These are phyloP conservation scores for Penicillium sp. DNA, from an alignment of 2,329 filamentous ascomycete species.

Conservation along the genomic window DNA sequence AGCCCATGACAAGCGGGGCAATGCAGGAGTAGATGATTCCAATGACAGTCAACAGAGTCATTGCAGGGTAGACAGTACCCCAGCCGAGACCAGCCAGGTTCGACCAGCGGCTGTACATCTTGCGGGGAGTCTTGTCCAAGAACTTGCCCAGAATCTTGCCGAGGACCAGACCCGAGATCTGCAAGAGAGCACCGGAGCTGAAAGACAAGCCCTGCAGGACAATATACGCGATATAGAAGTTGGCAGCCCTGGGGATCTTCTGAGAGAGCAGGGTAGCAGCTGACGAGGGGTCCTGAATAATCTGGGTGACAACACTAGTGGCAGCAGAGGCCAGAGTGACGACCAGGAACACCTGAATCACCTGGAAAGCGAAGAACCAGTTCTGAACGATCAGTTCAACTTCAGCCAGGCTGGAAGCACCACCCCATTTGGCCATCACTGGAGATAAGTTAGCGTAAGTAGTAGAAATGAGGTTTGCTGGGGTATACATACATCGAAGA, in stretches of 20 bases:
- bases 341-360: conserved; percentile 88
- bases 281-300: conserved; percentile 61
- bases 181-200: conserved; percentile 70
- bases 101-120: conserved; percentile 76
- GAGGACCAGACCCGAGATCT: conserved; percentile 70
- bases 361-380: conserved; percentile 69
- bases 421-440: conserved; percentile 76
- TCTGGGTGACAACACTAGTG: conserved; percentile 62
- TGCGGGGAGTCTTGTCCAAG: conserved; percentile 73
- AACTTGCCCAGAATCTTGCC: conserved; percentile 72
- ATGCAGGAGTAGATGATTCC: conserved; percentile 83
- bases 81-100: conserved; percentile 71
- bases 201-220: conserved; percentile 85
- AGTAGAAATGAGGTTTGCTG: not conserved
- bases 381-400: conserved; percentile 89
- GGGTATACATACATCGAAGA: conserved; percentile 62
- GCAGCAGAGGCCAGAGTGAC: conserved; percentile 80
- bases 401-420: conserved; percentile 73
- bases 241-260: conserved; percentile 78
- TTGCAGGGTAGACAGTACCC: conserved; percentile 79
- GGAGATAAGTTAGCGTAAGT: conserved; percentile 3
- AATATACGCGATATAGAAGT: conserved; percentile 95
- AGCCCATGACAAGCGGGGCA: conserved; percentile 78
- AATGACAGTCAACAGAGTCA: conserved; percentile 77
- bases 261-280: conserved; percentile 66